Conservation (phyloP, 2,329 filamentous ascomycete species). For the Talaromyces sp. region DNA sequence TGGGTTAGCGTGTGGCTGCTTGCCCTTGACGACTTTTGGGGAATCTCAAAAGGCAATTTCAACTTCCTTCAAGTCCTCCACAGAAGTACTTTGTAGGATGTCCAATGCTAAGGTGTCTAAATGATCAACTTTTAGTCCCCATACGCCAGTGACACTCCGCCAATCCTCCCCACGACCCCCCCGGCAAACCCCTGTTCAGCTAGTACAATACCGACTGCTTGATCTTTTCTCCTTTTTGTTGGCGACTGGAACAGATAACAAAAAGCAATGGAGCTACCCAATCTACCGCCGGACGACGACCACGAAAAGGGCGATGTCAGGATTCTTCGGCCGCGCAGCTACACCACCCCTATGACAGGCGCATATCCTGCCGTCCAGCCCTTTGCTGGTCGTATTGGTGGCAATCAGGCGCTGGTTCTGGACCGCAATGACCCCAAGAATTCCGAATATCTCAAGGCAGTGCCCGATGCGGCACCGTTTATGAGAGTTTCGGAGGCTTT, state of each 20-base stretch:
- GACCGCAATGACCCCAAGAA: slow-evolving; percentile 28
- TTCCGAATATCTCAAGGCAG: slow-evolving; percentile 25
- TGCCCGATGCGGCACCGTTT: slow-evolving; percentile 41
- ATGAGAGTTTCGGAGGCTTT: slow-evolving; percentile 35
- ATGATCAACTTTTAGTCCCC: not conserved
- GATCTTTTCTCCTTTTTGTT: not conserved
- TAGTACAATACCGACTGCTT: not conserved
- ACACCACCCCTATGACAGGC: slow-evolving; percentile 32
- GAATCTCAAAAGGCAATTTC: too few species aligned
- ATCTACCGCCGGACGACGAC: not conserved
- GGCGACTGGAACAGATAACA: not conserved
- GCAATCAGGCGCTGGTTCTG: slow-evolving; percentile 33
- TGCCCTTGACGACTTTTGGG: too few species aligned
- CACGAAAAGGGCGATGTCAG: not conserved
- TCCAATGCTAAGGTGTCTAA: not conserved
- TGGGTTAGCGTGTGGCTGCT: too few species aligned
- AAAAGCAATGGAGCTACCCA: not conserved
- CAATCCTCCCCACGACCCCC: not conserved
- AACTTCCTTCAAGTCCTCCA: too few species aligned
- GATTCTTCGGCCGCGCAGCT: not conserved
- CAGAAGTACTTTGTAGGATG: too few species aligned
- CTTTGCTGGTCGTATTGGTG: slow-evolving; percentile 41
- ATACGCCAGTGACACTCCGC: not conserved
- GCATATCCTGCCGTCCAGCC: slow-evolving; percentile 26
- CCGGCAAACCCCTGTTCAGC: too few species aligned